Base-by-base conservation (phyloP, 108 stramenopile genomes). In the Licmophora abbreviata region DNA sequence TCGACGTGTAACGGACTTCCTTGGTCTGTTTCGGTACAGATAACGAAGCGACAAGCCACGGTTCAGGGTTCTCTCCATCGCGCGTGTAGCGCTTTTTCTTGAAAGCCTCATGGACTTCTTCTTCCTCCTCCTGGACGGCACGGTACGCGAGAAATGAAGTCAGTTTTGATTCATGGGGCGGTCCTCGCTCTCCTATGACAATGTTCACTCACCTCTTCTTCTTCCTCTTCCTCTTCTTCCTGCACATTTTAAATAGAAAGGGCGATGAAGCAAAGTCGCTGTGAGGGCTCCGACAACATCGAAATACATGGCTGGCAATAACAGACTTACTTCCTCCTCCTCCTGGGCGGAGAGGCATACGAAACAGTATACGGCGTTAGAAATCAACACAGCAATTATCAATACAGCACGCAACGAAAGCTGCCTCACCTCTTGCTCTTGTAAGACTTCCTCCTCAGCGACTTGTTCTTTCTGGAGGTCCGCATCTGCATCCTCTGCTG, bases 101-200 rank as follows among this genome's bases (percentile, higher is more conserved):
- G 0, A 88, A 81, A 24, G 59, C 71, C 61, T 97, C 96, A 24
- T 94, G 75, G 22, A 94, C 91, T 15, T 92, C 90, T 58, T 95
- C 88, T 63, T 95, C 94, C 54, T 95, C 94, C 56, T 97, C 90
- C n/a, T n/a, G n/a, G n/a, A n/a, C n/a, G n/a, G n/a, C n/a, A n/a
- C n/a, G n/a, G n/a, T n/a, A n/a, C n/a, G n/a, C n/a, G n/a, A n/a
- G n/a, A n/a, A n/a, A n/a, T n/a, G n/a, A n/a, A n/a, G n/a, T n/a
- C n/a, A n/a, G n/a, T n/a, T n/a, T n/a, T n/a, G n/a, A n/a, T n/a
- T n/a, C n/a, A n/a, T n/a, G n/a, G n/a, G n/a, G n/a, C n/a, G n/a
- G n/a, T n/a, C n/a, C n/a, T n/a, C n/a, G n/a, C n/a, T n/a, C n/a
- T n/a, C n/a, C n/a, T n/a, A n/a, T n/a, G n/a, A n/a, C n/a, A n/a